phyloP scores from a whole-genome alignment of 2,329 filamentous ascomycete species.

The Penicillium carneum region DNA sequence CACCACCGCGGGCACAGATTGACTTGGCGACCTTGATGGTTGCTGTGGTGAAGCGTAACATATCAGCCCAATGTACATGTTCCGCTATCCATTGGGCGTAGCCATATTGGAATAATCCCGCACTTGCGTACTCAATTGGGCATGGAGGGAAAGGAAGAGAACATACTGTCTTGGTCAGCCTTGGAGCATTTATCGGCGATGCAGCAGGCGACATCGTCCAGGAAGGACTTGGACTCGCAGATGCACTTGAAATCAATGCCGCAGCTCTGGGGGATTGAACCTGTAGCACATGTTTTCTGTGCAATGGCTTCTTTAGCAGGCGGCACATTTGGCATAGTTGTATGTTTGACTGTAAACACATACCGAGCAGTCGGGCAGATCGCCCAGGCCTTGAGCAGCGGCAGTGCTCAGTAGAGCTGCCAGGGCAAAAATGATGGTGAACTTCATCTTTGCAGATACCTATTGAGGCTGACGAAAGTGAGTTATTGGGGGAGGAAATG shows the following conservation, averaged over 20 bases:
- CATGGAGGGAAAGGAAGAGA: neutral
- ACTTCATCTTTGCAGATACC: conserved; percentile 55
- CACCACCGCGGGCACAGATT: conserved; percentile 50
- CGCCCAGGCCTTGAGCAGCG: conserved; percentile 55
- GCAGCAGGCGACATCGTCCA: conserved; percentile 60
- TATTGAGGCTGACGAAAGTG: neutral
- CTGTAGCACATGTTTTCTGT: conserved; percentile 52
- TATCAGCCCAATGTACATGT: neutral
- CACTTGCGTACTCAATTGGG: neutral
- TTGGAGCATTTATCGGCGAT: conserved; percentile 53
- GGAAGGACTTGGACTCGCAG: conserved; percentile 56
- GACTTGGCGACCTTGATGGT: conserved; percentile 47
- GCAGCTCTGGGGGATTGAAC: conserved; percentile 52
- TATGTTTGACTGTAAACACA: conserved; percentile 39
- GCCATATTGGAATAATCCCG: neutral
- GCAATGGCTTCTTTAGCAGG: conserved; percentile 10
- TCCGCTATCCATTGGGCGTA: neutral
- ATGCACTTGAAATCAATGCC: conserved; percentile 58
- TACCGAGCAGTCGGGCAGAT: conserved; percentile 65
- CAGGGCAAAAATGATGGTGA: conserved; percentile 60
- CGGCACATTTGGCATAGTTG: neutral
- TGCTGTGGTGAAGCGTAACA: conserved; percentile 31
- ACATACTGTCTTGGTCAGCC: conserved; percentile 52
- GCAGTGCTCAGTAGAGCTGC: conserved; percentile 60
- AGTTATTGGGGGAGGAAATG: neutral